These are phyloP conservation scores for Colletotrichum scovillei DNA, from an alignment of 2,329 filamentous ascomycete genomes.

Conservation along the genomic window DNA sequence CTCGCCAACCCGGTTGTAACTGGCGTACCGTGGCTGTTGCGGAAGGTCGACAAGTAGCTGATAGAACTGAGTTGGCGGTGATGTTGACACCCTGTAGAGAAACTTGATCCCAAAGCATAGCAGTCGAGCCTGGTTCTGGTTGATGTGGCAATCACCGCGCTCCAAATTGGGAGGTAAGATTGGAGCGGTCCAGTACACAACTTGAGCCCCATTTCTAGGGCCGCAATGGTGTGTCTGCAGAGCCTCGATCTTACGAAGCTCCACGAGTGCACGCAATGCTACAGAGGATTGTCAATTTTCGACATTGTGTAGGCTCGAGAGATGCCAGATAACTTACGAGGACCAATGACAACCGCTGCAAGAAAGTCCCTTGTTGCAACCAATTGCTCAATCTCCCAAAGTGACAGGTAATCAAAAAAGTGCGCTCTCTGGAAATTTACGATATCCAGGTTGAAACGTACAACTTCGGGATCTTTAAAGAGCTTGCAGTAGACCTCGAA, in stretches of 20 bases:
- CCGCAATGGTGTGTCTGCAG: conserved; percentile 23
- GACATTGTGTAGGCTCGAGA: not conserved
- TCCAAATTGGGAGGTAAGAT: conserved; percentile 21
- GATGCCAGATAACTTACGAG: conserved; percentile 6
- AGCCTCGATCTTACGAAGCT: conserved; percentile 22
- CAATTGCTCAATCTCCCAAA: conserved; percentile 30
- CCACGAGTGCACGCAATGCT: conserved; percentile 25
- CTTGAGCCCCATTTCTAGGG: conserved; percentile 4
- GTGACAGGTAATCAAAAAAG: conserved; percentile 27
- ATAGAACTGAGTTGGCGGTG: conserved; percentile 22
- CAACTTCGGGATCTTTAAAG: conserved; percentile 29
- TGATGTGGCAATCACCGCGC: conserved; percentile 28
- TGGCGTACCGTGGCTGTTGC: conserved; percentile 23
- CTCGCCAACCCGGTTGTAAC: conserved; percentile 27
- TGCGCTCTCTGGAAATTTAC: conserved; percentile 29
- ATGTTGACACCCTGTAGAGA: conserved; percentile 15
- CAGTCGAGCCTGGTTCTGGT: conserved; percentile 25
- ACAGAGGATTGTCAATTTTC: not conserved
- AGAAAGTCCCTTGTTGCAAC: conserved; percentile 17
- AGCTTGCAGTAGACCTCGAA: conserved; percentile 30
- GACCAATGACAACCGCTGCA: conserved; percentile 21
- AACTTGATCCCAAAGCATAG: conserved; percentile 29
- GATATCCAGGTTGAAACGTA: conserved; percentile 28
- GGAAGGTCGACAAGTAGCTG: conserved; percentile 14
- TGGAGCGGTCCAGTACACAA: conserved; percentile 25